Percentiles rank a stretch among this genome's conserved stretches.
These are phyloP conservation scores for Pyricularia sp. DNA, from an alignment of 2,329 filamentous ascomycete species.

Conservation along the genomic window DNA sequence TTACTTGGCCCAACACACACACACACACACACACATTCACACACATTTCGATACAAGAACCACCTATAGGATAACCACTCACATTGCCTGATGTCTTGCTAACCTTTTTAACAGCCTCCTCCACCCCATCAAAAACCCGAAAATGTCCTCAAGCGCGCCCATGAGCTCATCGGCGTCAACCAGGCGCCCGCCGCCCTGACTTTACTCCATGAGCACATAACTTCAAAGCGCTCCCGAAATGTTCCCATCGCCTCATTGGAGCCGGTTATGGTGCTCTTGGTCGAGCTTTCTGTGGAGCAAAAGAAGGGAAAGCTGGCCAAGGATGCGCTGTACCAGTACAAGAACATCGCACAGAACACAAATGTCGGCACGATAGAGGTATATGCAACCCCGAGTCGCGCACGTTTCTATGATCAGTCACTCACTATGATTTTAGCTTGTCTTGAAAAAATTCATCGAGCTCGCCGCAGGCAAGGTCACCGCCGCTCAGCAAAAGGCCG, in stretches of 20 bases:
- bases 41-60: background rate
- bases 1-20: background rate
- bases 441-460: slow-evolving; percentile 96
- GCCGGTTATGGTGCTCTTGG: slow-evolving; percentile 95
- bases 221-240: slow-evolving; percentile 94
- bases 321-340: slow-evolving; percentile 98
- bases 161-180: slow-evolving; percentile 96
- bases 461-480: slow-evolving; percentile 93
- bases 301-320: slow-evolving; percentile 98
- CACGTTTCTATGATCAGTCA: background rate
- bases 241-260: slow-evolving; percentile 91
- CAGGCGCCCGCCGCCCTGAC: slow-evolving; percentile 86
- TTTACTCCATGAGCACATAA: slow-evolving; percentile 97
- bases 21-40: background rate
- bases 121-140: slow-evolving; percentile 95
- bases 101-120: slow-evolving; percentile 48
- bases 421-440: slow-evolving; percentile 38
- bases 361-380: slow-evolving; percentile 89
- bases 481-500: slow-evolving; percentile 87
- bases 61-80: background rate
- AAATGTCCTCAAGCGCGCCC: slow-evolving; percentile 96
- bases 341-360: slow-evolving; percentile 98
- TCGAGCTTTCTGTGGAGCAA: slow-evolving; percentile 91
- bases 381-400: slow-evolving; percentile 42
- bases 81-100: slow-evolving; percentile 1